Evolutionary conservation across 2,329 filamentous ascomycete genomes (phyloP).

Genomic region (Bretziella fagacearum): DNA sequence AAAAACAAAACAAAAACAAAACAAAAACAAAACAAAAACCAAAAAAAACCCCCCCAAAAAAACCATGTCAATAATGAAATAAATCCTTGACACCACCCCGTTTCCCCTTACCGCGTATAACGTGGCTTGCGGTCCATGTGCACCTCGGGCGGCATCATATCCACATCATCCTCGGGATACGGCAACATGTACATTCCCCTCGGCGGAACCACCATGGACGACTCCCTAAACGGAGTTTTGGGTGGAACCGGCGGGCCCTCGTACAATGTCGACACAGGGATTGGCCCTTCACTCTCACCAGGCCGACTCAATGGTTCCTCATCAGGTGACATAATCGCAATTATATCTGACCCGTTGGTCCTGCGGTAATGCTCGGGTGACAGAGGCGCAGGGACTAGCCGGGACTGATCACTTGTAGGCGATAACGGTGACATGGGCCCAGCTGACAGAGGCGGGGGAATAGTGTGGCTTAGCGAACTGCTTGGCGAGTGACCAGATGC

Average conservation of each 20-base stretch:
- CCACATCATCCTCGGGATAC: constrained; percentile 55
- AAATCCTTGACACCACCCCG: constrained; percentile 20
- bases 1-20: background rate
- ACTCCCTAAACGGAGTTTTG: constrained; percentile 53
- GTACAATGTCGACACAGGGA: constrained; percentile 4
- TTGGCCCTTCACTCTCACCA: constrained; percentile 15
- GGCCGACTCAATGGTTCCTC: constrained; percentile 30
- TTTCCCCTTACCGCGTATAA: constrained; percentile 27
- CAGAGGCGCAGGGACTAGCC: constrained; percentile 41
- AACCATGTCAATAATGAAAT: too few species aligned
- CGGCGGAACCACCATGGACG: background rate
- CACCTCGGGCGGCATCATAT: constrained; percentile 66
- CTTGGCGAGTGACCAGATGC: constrained; percentile 19
- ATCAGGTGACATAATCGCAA: constrained; percentile 43
- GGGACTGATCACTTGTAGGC: constrained; percentile 20
- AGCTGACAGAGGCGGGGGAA: constrained; percentile 16
- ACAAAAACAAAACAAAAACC: background rate
- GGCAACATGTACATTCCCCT: constrained; percentile 34
- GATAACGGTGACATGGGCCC: constrained; percentile 19
- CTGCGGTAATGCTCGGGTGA: constrained; percentile 41
- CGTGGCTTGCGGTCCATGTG: constrained; percentile 79
- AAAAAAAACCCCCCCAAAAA: background rate
- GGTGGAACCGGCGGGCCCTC: constrained; percentile 58
- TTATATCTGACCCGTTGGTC: constrained; percentile 48
- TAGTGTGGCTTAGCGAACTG: constrained; percentile 19